Conservation (phyloP, 495 filamentous ascomycete genomes). For the Letharia columbiana region DNA sequence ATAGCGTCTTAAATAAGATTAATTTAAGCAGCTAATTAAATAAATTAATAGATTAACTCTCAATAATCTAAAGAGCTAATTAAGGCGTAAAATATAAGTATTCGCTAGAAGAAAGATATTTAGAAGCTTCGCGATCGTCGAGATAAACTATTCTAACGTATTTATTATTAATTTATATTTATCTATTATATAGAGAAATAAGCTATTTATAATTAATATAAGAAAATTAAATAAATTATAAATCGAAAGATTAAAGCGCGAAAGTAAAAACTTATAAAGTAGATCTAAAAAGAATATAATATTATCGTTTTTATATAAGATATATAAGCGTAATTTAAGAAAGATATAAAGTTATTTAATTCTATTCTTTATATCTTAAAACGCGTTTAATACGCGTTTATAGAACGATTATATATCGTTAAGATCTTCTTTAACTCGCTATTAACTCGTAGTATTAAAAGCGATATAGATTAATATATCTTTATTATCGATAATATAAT, state of each 20-base stretch:
- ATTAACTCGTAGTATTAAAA: neutral
- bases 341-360: neutral
- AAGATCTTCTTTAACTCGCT: neutral
- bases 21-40: conserved; percentile 17
- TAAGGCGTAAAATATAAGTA: neutral
- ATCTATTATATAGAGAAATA: conserved; percentile 16
- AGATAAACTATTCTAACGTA: conserved; percentile 10
- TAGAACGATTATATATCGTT: neutral
- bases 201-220: conserved; percentile 12
- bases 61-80: conserved; percentile 12
- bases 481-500: conserved; percentile 14
- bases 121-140: conserved; percentile 7
- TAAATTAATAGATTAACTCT: conserved; percentile 12
- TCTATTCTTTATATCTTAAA: neutral
- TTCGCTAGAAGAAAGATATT: conserved; percentile 14
- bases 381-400: conserved; percentile 5
- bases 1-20: conserved; percentile 10
- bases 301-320: no score
- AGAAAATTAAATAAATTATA: neutral
- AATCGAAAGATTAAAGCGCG: neutral
- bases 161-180: conserved; percentile 13
- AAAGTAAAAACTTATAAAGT: conserved; percentile 6
- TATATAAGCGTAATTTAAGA: neutral
- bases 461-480: neutral
- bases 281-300: conserved; percentile 8